phyloP scores from a whole-genome alignment of 306 rosid genomes.

The Dalbergia cochinchinensis region DNA sequence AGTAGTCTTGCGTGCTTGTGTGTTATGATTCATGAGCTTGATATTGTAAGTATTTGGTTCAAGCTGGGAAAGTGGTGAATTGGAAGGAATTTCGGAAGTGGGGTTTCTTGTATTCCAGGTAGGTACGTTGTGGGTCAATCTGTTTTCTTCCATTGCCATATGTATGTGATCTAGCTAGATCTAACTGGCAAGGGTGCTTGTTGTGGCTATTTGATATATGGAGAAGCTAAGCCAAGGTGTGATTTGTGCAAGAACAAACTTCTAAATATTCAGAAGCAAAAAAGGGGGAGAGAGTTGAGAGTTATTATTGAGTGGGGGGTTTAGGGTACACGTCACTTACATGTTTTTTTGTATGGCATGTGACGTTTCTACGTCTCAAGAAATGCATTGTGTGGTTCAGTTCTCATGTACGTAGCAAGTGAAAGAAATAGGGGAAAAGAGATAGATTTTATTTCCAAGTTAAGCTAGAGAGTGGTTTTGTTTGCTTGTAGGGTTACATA shows the following conservation, averaged over 20 bases:
- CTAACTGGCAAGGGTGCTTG: not conserved
- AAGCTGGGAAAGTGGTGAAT: conserved; percentile 22
- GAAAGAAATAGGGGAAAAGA: too few relatives aligned
- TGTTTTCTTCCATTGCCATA: conserved; percentile 45
- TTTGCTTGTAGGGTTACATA: too few relatives aligned
- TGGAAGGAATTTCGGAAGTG: conserved; percentile 20
- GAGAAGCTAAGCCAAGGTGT: not conserved
- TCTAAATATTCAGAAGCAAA: not conserved
- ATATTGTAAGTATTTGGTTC: conserved; percentile 25
- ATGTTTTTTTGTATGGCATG: conserved; percentile 58
- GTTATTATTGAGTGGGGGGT: conserved; percentile 54
- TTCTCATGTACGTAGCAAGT: conserved; percentile 41
- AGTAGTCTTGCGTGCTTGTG: too few relatives aligned
- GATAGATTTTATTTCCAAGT: too few relatives aligned
- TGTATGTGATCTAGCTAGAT: not conserved
- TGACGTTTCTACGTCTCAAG: conserved; percentile 58
- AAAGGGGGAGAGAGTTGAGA: not conserved
- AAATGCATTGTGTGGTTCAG: conserved; percentile 59
- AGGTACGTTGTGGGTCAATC: not conserved
- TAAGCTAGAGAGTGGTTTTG: too few relatives aligned
- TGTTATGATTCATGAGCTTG: too few relatives aligned
- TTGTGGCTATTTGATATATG: not conserved
- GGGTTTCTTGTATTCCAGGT: conserved; percentile 18
- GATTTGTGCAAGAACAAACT: conserved; percentile 26
- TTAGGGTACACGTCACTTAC: conserved; percentile 56